Conservation (phyloP, 495 filamentous ascomycete genomes). For the Annulohypoxylon maeteangense region DNA sequence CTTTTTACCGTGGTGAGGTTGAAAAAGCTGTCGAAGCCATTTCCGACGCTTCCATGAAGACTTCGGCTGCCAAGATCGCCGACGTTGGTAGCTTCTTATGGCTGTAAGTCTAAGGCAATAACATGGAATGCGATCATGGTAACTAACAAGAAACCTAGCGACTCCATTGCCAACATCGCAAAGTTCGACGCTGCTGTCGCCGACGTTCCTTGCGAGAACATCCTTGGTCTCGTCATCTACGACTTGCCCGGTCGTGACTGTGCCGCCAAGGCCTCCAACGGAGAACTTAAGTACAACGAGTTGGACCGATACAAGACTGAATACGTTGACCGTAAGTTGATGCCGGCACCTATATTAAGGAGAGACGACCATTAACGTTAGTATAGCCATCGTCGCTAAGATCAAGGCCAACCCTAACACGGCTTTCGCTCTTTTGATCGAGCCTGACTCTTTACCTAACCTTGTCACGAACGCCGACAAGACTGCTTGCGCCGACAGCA, state of each 20-base stretch:
- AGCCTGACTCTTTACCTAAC: constrained; percentile 85
- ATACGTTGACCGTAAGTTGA: constrained; percentile 71
- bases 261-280: constrained; percentile 79
- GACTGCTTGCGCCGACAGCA: constrained; percentile 70
- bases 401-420: constrained; percentile 65
- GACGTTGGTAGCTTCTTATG: constrained; percentile 76
- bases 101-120: constrained; percentile 61
- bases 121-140: background rate
- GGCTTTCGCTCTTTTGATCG: constrained; percentile 66
- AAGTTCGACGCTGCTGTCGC: constrained; percentile 66
- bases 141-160: constrained; percentile 49
- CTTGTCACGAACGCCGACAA: constrained; percentile 78
- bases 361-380: constrained; percentile 36
- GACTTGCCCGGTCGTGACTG: constrained; percentile 83
- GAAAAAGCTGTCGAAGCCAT: constrained; percentile 57
- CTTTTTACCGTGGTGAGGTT: constrained; percentile 66
- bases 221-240: constrained; percentile 76
- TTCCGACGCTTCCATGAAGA: constrained; percentile 51
- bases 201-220: constrained; percentile 66
- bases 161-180: constrained; percentile 68
- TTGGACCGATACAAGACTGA: constrained; percentile 71
- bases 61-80: constrained; percentile 64
- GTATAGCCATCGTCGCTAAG: constrained; percentile 65
- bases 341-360: constrained; percentile 19
- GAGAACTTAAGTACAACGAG: constrained; percentile 74